These are phyloP conservation scores for Naegleria lovaniensis DNA, from an alignment of 208 protist genomes.

Conservation along the genomic window DNA sequence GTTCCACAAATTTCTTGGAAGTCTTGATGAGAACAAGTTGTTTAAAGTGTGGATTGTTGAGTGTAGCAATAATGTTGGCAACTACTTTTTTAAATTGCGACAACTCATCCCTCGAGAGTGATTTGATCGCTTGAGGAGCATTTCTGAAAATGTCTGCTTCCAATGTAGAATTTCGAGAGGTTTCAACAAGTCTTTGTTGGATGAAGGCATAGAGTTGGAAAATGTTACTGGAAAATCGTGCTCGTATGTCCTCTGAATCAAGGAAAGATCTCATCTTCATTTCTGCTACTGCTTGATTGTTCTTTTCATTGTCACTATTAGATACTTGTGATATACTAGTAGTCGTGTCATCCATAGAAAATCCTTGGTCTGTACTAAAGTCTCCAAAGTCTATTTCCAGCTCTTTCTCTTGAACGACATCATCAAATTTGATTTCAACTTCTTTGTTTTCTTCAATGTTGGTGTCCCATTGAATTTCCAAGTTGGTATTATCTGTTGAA, in stretches of 20 bases:
- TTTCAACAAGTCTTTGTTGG: neutral
- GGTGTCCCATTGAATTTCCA: neutral
- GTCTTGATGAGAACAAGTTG: neutral
- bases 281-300: neutral
- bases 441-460: neutral
- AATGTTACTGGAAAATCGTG: neutral
- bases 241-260: neutral
- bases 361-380: neutral
- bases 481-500: neutral
- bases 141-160: neutral
- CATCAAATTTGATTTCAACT: conserved; percentile 3
- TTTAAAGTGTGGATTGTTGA: neutral
- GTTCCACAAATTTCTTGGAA: conserved; percentile 13
- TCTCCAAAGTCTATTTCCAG: conserved; percentile 15
- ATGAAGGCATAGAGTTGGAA: neutral
- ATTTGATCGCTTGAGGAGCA: neutral
- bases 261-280: neutral
- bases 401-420: neutral
- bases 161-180: neutral
- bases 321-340: neutral
- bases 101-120: neutral
- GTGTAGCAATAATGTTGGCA: neutral
- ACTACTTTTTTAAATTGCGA: neutral
- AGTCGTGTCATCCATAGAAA: neutral
- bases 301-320: neutral